phyloP scores from a whole-genome alignment of 805 yeast genomes.

The Deakozyma indianensis region DNA sequence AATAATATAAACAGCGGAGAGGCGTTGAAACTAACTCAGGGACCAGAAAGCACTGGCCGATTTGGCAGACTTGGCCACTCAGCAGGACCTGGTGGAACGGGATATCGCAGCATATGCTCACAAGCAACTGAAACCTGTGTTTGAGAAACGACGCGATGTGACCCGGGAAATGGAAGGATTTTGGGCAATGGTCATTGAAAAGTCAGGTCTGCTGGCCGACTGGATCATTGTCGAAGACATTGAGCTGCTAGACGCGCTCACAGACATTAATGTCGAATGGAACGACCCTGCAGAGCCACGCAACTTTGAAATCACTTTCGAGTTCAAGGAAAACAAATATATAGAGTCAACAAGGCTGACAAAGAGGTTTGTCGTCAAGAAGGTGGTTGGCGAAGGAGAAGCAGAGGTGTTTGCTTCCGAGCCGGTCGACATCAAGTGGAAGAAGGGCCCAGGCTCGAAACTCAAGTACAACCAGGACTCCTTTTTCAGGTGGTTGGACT shows the following conservation, averaged over 20 bases:
- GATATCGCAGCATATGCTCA: slow-evolving; percentile 11
- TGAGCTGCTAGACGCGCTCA: slow-evolving; percentile 53
- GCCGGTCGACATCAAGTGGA: slow-evolving; percentile 53
- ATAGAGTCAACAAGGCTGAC: slow-evolving; percentile 44
- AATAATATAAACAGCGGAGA: too few species aligned
- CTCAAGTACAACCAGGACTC: slow-evolving; percentile 42
- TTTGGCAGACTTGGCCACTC: slow-evolving; percentile 5
- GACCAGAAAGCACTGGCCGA: slow-evolving; percentile 1
- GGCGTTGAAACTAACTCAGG: neutral
- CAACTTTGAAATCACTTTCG: slow-evolving; percentile 46
- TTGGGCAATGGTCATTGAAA: slow-evolving; percentile 78
- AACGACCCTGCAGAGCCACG: slow-evolving; percentile 29
- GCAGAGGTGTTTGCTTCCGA: slow-evolving; percentile 35
- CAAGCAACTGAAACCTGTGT: slow-evolving; percentile 38
- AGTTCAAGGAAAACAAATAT: slow-evolving; percentile 36
- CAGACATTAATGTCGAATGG: slow-evolving; percentile 43
- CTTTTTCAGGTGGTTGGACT: slow-evolving; percentile 74
- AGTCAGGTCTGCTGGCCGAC: slow-evolving; percentile 65
- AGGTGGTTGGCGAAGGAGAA: slow-evolving; percentile 18
- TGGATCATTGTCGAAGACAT: slow-evolving; percentile 64
- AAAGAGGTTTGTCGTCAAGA: slow-evolving; percentile 35
- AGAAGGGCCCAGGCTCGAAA: slow-evolving; percentile 36
- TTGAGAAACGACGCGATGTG: slow-evolving; percentile 38
- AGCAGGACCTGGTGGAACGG: slow-evolving; percentile 10
- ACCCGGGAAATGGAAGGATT: slow-evolving; percentile 50